Conservation (phyloP, 441 rosid species). For the Pelargonium australe region DNA sequence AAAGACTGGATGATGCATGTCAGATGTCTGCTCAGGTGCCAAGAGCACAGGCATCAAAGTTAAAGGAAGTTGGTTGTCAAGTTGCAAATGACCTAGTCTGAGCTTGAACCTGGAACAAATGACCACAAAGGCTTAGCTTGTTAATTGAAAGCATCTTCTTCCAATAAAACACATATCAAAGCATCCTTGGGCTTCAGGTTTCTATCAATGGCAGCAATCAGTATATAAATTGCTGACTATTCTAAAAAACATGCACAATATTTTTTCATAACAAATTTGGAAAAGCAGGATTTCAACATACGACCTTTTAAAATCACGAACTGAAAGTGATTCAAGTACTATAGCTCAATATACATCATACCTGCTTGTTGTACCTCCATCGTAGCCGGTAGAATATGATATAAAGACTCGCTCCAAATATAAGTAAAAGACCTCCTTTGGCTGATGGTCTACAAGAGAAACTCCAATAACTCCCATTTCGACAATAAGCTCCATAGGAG, state of each 20-base stretch:
- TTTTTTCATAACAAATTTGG: too few relatives aligned
- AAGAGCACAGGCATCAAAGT: constrained; percentile 91
- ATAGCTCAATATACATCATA: constrained; percentile 11
- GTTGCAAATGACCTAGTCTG: constrained; percentile 78
- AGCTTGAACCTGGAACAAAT: constrained; percentile 80
- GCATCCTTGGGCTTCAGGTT: not conserved
- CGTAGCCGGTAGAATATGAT: constrained; percentile 89
- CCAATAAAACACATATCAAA: not conserved
- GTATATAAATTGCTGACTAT: too few relatives aligned
- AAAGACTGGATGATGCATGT: constrained; percentile 81
- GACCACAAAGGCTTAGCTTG: constrained; percentile 15
- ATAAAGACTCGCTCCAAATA: constrained; percentile 75
- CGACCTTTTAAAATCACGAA: too few relatives aligned
- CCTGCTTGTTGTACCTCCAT: constrained; percentile 96
- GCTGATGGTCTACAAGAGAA: constrained; percentile 80
- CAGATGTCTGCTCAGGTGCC: constrained; percentile 78
- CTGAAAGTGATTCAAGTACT: too few relatives aligned
- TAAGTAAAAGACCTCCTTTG: constrained; percentile 82
- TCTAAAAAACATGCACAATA: too few relatives aligned
- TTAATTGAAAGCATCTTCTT: constrained; percentile 1
- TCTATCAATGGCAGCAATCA: not conserved
- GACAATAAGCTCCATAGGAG: constrained; percentile 71
- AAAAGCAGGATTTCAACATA: too few relatives aligned
- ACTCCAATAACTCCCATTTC: constrained; percentile 91
- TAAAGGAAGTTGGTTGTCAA: constrained; percentile 96